phyloP scores from a whole-genome alignment of 148 eudicot genomes.

The Chenopodium formosanum region DNA sequence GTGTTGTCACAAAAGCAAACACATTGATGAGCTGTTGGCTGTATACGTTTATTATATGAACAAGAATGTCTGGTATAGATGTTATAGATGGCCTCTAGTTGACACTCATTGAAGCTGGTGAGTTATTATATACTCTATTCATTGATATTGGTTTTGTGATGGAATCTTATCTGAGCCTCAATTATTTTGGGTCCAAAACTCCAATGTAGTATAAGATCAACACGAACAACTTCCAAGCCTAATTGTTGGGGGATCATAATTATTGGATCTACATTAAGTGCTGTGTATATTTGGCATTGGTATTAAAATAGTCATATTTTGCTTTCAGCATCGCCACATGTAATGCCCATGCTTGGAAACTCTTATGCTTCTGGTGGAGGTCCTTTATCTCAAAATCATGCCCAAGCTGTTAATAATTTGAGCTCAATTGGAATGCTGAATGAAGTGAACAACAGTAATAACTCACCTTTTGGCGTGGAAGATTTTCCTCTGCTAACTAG shows the following conservation, averaged over 20 bases:
- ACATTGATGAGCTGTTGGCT: not conserved
- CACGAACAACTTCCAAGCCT: too few species aligned
- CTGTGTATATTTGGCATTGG: not conserved
- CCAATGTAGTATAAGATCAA: too few species aligned
- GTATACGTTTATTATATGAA: not conserved
- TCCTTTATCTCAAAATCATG: slow-evolving; percentile 65
- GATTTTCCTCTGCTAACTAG: slow-evolving; percentile 80
- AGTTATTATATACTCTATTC: too few species aligned
- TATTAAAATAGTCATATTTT: slow-evolving; percentile 14
- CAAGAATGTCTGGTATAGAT: not conserved
- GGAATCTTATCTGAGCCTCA: too few species aligned
- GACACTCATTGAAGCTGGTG: too few species aligned
- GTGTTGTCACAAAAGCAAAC: not conserved
- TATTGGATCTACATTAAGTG: not conserved
- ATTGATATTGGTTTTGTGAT: too few species aligned
- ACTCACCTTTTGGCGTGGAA: slow-evolving; percentile 76
- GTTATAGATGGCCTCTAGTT: too few species aligned
- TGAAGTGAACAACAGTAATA: slow-evolving; percentile 71
- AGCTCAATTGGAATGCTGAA: slow-evolving; percentile 75
- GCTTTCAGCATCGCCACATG: slow-evolving; percentile 81
- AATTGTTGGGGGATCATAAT: not conserved
- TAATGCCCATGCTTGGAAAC: slow-evolving; percentile 76
- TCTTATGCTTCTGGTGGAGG: slow-evolving; percentile 73
- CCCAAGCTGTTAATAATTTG: slow-evolving; percentile 57
- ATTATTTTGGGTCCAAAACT: too few species aligned